phyloP scores from a whole-genome alignment of 2,329 filamentous ascomycete genomes.

The Ceratocystis eucalypticola region DNA sequence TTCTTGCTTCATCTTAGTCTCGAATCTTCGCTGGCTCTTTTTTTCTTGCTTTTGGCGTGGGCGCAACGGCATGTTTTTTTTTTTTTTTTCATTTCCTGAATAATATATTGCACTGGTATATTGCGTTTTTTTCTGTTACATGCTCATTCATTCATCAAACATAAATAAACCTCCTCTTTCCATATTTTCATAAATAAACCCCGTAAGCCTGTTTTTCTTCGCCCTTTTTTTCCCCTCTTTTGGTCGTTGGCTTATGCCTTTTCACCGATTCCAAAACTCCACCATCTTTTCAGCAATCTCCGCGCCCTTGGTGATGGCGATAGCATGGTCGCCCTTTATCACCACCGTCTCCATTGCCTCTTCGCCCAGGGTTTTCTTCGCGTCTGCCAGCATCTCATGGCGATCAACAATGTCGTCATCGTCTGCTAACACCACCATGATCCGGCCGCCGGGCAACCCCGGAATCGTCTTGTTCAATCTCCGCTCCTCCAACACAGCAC shows the following conservation, averaged over 20 bases:
- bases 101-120: constrained; percentile 9
- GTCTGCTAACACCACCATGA: constrained; percentile 52
- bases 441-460: constrained; percentile 34
- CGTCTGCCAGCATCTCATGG: constrained; percentile 51
- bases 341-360: constrained; percentile 43
- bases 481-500: constrained; percentile 34
- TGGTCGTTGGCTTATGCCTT: not conserved
- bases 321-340: constrained; percentile 54
- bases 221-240: not conserved
- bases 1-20: not conserved
- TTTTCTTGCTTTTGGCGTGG: not conserved
- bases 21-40: not conserved
- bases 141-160: constrained; percentile 17
- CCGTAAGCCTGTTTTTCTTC: not conserved
- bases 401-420: constrained; percentile 54
- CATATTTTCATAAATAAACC: not conserved
- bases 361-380: constrained; percentile 40
- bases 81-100: not conserved
- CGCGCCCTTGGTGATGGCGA: constrained; percentile 48
- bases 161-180: not conserved
- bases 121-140: constrained; percentile 8
- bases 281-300: constrained; percentile 37
- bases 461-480: constrained; percentile 21
- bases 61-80: not conserved
- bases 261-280: constrained; percentile 10